Evolutionary conservation across 805 yeast species (phyloP), one percentile per base, ranked within the genome.

Genomic region (Soucietia sequanensis): DNA sequence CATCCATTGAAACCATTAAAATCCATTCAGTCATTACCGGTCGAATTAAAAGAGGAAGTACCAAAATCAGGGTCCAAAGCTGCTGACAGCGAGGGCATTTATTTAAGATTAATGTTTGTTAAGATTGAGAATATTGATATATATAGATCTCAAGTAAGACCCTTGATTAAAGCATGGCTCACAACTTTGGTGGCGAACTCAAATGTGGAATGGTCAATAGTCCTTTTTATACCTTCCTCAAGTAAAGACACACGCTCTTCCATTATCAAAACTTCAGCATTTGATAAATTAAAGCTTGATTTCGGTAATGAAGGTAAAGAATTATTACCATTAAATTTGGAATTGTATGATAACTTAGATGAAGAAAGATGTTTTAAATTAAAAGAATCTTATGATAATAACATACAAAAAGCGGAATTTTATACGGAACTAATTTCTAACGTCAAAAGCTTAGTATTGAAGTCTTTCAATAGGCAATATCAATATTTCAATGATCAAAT

Each of bases 101-200:
- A 82, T 45, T 63, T 85, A 30, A 72, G 82, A 43, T 51, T 89
- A 14, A 80, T 91, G 66, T 75, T 90, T 37, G 70, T 91, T 6
- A 73, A 73, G 36, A 76, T 82, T 40, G 79, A 76, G 4, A 76
- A 75, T 28, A 56, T 83, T 13, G 98, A 91, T 11, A 76, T 76
- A 1, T 91, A 91, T 56, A 68, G 95, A 40, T 58, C 83, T 0
- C 85, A 82, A 48, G 88, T 84, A 1, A 73, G 99, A 25, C 95
- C 95, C 1, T 64, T 88, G 44, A 77, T 90, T 15, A 73, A 71
- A 31, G 93, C 84, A 45, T 93, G 99, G 98, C 64, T 85, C 17
- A 66, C 72, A 29, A 50, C 66, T 26, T 44, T 60, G 27, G 63
- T 61, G 4, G 44, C 60, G 25, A 50, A 69, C 35, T 47, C 68